Evolutionary conservation across 2,329 filamentous ascomycete species (phyloP).

Genomic region (Coniochaeta sp.): DNA sequence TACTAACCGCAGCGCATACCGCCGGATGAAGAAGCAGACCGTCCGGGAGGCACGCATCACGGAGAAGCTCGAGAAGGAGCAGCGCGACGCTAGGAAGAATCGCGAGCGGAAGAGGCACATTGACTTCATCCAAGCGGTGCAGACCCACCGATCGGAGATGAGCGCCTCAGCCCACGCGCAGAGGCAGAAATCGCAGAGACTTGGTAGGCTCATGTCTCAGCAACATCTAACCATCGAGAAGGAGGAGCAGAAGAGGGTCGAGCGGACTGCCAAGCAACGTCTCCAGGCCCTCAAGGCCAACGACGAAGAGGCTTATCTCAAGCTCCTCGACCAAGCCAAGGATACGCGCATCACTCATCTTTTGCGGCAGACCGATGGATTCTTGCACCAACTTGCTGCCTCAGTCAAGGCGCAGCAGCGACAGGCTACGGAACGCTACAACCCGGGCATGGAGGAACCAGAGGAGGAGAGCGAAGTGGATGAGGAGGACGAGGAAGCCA

Average conservation of each 20-base stretch:
- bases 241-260: conserved; percentile 97
- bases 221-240: conserved; percentile 97
- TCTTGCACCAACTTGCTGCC: conserved; percentile 88
- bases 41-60: conserved; percentile 93
- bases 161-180: conserved; percentile 59
- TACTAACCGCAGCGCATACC: conserved; percentile 83
- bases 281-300: conserved; percentile 96
- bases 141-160: conserved; percentile 75
- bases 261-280: conserved; percentile 98
- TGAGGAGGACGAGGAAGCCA: conserved; percentile 60
- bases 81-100: conserved; percentile 89
- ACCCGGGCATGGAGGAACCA: conserved; percentile 46
- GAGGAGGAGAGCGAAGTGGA: conserved; percentile 62
- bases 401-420: conserved; percentile 94
- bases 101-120: conserved; percentile 97
- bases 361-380: conserved; percentile 93
- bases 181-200: conserved; percentile 71
- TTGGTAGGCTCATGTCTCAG: conserved; percentile 79
- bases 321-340: conserved; percentile 95
- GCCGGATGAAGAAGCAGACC: conserved; percentile 95
- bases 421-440: conserved; percentile 69
- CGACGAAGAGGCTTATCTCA: conserved; percentile 98
- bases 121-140: conserved; percentile 83
- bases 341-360: conserved; percentile 98
- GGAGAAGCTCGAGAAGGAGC: conserved; percentile 98